Evolutionary conservation across 345 rosid species (phyloP).

Genomic region (Eucalyptus tenuipes): DNA sequence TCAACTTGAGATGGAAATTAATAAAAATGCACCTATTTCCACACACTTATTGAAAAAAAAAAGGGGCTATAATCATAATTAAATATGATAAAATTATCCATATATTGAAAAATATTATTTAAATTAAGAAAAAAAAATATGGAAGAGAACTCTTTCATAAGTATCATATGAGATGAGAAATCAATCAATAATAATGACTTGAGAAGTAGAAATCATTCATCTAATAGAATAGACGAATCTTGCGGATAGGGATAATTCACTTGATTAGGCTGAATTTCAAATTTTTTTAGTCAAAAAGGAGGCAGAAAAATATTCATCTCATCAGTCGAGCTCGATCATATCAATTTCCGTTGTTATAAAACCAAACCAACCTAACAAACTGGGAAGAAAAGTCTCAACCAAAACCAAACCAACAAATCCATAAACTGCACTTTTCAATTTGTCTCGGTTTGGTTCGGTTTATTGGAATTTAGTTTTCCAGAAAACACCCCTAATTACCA

Average conservation of each 20-base stretch:
- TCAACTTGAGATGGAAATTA: not conserved
- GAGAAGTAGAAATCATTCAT: not conserved
- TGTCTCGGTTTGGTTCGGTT: not conserved
- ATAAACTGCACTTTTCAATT: not conserved
- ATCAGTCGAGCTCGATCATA: not conserved
- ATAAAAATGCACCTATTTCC: not conserved
- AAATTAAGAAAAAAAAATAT: not conserved
- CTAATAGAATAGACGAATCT: not conserved
- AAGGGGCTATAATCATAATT: not conserved
- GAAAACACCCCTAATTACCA: not conserved
- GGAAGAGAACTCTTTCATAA: not conserved
- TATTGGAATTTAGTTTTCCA: not conserved
- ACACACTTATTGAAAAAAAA: not conserved
- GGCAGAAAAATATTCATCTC: not conserved
- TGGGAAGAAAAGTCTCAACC: not conserved
- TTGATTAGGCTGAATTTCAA: not conserved
- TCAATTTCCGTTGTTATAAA: not conserved
- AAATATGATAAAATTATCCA: not conserved
- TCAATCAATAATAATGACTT: not conserved
- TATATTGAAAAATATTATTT: not conserved
- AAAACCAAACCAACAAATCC: not conserved
- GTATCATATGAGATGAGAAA: not conserved
- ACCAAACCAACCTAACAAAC: not conserved
- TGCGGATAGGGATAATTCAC: not conserved
- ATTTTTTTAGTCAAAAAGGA: not conserved